Conservation (phyloP, 345 rosid genomes). For the Firmiana major region DNA sequence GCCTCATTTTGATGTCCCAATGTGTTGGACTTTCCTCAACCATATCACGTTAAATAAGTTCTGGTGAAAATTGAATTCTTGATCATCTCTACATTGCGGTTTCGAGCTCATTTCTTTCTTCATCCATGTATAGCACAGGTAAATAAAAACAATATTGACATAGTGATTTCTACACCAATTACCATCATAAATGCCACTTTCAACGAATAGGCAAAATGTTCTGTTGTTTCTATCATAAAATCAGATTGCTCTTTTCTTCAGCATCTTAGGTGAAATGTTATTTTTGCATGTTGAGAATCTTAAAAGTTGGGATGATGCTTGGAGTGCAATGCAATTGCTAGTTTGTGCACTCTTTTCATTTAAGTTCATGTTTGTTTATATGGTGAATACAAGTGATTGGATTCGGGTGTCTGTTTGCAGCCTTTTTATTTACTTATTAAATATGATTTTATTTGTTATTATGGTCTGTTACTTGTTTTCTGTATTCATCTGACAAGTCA, state of each 20-base stretch:
- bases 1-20: neutral
- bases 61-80: neutral
- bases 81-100: neutral
- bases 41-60: neutral
- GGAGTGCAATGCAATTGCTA: neutral
- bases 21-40: neutral
- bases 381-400: neutral
- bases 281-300: neutral
- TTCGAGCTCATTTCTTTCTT: slow-evolving; percentile 1
- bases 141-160: neutral
- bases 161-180: neutral
- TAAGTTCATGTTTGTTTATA: neutral
- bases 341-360: neutral
- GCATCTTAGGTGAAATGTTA: neutral
- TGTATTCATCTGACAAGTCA: neutral
- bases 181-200: neutral
- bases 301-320: neutral
- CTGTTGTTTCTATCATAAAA: neutral
- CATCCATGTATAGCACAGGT: neutral
- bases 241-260: neutral
- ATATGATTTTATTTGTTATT: neutral
- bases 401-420: neutral
- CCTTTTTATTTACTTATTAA: neutral
- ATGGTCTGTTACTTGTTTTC: neutral
- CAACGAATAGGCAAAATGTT: neutral